A percentile compares a stretch with the other conserved stretches of the same genome.
Conservation (phyloP, 2,329 filamentous ascomycete genomes). For the Pseudogymnoascus sp. region DNA sequence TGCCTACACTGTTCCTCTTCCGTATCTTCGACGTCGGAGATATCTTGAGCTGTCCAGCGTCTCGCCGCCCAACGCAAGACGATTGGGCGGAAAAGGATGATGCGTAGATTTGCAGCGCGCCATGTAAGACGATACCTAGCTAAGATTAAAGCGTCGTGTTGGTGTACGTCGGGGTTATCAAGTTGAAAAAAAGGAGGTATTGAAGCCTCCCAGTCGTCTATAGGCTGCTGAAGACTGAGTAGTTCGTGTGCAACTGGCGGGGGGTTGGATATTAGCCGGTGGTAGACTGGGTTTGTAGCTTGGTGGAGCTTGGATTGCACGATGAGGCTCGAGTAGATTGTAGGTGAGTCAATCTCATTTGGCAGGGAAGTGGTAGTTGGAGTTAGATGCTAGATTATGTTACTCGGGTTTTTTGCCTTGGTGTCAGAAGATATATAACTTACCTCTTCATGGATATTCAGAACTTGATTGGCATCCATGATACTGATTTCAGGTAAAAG, state of each 20-base stretch:
- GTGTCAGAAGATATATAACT: not conserved
- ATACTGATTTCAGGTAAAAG: constrained; percentile 14
- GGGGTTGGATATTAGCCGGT: constrained; percentile 35
- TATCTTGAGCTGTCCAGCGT: constrained; percentile 22
- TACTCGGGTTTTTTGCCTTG: not conserved
- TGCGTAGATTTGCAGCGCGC: constrained; percentile 35
- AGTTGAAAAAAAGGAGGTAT: constrained; percentile 33
- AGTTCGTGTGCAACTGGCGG: constrained; percentile 34
- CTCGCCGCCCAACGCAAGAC: constrained; percentile 31
- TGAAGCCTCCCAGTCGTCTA: constrained; percentile 34
- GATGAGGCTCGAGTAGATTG: constrained; percentile 35
- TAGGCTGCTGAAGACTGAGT: constrained; percentile 31
- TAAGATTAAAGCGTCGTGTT: constrained; percentile 31
- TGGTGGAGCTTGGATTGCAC: constrained; percentile 35
- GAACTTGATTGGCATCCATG: constrained; percentile 14
- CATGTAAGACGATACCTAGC: constrained; percentile 31
- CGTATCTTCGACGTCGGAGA: constrained; percentile 26
- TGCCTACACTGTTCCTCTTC: constrained; percentile 31
- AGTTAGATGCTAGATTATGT: constrained; percentile 25
- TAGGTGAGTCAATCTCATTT: constrained; percentile 30
- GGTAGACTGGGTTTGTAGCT: constrained; percentile 35
- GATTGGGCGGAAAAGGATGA: constrained; percentile 35
- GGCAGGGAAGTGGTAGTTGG: constrained; percentile 30
- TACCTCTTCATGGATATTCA: constrained; percentile 18
- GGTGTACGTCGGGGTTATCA: constrained; percentile 26